Conservation (phyloP, 2,329 filamentous ascomycete species). For the Pleurostoma richardsiae region DNA sequence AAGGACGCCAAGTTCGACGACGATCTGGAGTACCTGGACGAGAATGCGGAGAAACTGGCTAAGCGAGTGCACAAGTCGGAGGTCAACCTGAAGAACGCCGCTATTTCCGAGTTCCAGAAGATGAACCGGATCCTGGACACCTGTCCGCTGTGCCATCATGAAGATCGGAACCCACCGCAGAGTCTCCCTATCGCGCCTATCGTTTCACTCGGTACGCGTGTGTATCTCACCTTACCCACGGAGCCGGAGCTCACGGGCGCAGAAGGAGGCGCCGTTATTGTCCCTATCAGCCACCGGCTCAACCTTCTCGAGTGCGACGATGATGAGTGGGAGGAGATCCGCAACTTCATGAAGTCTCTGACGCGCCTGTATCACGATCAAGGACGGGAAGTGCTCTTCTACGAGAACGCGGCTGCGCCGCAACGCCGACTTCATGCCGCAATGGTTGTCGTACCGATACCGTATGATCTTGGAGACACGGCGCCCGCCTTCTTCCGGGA, state of each 20-base stretch:
- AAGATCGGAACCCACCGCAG: constrained; percentile 63
- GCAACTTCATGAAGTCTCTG: constrained; percentile 97
- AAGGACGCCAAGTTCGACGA: constrained; percentile 89
- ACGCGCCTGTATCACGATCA: constrained; percentile 93
- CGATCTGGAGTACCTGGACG: constrained; percentile 94
- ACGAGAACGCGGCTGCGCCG: constrained; percentile 88
- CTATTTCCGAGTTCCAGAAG: constrained; percentile 84
- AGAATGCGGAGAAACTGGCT: constrained; percentile 88
- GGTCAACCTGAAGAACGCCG: constrained; percentile 78
- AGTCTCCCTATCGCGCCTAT: constrained; percentile 75
- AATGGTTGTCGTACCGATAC: constrained; percentile 80
- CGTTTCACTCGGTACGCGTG: constrained; percentile 78
- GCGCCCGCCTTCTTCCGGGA: constrained; percentile 94
- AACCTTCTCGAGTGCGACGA: constrained; percentile 98
- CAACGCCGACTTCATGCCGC: constrained; percentile 77
- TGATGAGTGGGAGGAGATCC: constrained; percentile 98
- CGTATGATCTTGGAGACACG: constrained; percentile 84
- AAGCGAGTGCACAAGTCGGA: constrained; percentile 84
- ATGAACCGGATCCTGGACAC: constrained; percentile 80
- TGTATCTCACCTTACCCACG: constrained; percentile 83
- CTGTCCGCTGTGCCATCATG: constrained; percentile 89
- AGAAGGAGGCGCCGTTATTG: constrained; percentile 79
- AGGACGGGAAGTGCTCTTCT: constrained; percentile 89
- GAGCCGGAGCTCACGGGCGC: constrained; percentile 73
- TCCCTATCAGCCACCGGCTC: constrained; percentile 77